Evolutionary conservation across 495 filamentous ascomycete species (phyloP), one percentile per base, ranked within the genome.

Genomic region (Podospora australis): DNA sequence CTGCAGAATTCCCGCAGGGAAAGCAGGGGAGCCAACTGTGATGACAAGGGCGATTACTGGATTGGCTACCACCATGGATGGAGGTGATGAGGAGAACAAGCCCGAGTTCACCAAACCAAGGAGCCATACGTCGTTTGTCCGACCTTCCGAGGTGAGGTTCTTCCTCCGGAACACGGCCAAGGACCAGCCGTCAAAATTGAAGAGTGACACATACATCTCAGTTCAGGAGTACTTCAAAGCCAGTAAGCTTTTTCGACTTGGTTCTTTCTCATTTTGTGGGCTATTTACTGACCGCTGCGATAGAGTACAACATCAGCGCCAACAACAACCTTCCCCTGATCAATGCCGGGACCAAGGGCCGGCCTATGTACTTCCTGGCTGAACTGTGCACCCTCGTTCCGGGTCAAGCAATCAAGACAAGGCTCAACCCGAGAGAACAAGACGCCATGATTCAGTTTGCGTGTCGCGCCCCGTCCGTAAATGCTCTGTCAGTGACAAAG

Each of bases 361-460:
- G 71, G 19, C 83, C 87, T 0, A 69, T 68, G 17, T 91, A 84
- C 53, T 55, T 88, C 38, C 81, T 87, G 0, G 72, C 79, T 1
- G 86, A 94, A 52, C 64, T 82, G 5, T 82, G 83, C 55, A 56
- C 56, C 2, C 75, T 94, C 6, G 52, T 81, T 4, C 75, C 79
- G 6, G 88, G 87, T 0, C 87, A 96, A 58, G 54, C 77, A 8
- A 60, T 81, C 11, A 70, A 71, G 48, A 56, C 67, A 1, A 80
- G 81, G 60, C 70, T 88, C 19, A 62, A 56, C 11, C 63, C 70
- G 0, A 59, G 67, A 0, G 86, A 88, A 54, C 84, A 81, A 0
- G 61, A 70, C 0, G 42, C 62, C 0, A 91, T 91, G 84, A 74
- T 88, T 17, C 58, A 56, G 2, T 87, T 90, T 59, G 82, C 88